These are phyloP conservation scores for Yamadazyma atlantica DNA, from an alignment of 1,139 yeast species.

Conservation along the genomic window DNA sequence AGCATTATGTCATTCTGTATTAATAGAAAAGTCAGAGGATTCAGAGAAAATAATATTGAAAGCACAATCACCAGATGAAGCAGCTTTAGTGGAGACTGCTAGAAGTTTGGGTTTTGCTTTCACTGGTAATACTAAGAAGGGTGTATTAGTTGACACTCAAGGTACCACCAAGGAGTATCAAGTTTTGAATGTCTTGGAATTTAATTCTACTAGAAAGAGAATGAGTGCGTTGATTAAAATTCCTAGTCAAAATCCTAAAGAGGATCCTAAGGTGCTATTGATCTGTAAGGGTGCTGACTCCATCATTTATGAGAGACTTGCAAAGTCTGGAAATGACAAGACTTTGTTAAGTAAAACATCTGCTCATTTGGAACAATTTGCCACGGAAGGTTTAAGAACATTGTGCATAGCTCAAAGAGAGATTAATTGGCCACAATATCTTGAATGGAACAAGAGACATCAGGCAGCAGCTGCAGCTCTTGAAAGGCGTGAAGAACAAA, in stretches of 20 bases:
- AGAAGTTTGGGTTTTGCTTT: conserved; percentile 55
- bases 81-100: conserved; percentile 62
- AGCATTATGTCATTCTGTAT: conserved; percentile 61
- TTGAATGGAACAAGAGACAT: conserved; percentile 44
- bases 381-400: conserved; percentile 50
- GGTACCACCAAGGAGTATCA: conserved; percentile 48
- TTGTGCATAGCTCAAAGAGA: conserved; percentile 49
- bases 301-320: conserved; percentile 42
- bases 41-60: conserved; percentile 41
- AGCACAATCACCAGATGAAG: conserved; percentile 68
- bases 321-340: conserved; percentile 30
- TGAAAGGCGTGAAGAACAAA: conserved; percentile 42
- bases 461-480: conserved; percentile 43
- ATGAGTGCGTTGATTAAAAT: conserved; percentile 87
- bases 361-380: conserved; percentile 42
- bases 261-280: conserved; percentile 39
- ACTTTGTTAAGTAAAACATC: conserved; percentile 36
- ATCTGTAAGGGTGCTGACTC: conserved; percentile 54
- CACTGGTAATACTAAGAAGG: conserved; percentile 45
- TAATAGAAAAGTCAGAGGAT: conserved; percentile 46
- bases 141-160: conserved; percentile 42
- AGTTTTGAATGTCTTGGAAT: conserved; percentile 52
- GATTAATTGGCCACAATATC: conserved; percentile 41
- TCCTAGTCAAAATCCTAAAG: conserved; percentile 35
- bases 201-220: conserved; percentile 57